phyloP scores from a whole-genome alignment of 805 yeast species.

The Myxozyma lipomycoides region DNA sequence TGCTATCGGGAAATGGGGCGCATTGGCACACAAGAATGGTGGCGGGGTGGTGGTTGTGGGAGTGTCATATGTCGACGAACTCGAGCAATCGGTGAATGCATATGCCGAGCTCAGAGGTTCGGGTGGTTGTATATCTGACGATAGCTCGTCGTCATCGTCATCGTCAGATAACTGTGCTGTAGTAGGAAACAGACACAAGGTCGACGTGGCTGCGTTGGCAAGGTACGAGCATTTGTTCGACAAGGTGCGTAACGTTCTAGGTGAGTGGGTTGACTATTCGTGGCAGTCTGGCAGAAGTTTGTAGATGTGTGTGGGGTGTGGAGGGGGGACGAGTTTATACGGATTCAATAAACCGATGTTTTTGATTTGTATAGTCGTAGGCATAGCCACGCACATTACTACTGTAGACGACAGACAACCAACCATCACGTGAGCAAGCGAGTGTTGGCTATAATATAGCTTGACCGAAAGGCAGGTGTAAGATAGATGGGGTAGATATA shows the following conservation, averaged over 20 bases:
- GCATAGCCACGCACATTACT: too few relatives aligned
- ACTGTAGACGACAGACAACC: too few relatives aligned
- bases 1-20: constrained; percentile 58
- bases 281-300: neutral
- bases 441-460: too few relatives aligned
- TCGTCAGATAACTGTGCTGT: neutral
- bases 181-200: neutral
- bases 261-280: neutral
- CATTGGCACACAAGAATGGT: neutral
- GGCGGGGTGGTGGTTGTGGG: constrained; percentile 1
- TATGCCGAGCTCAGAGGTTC: neutral
- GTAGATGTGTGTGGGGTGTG: too few relatives aligned
- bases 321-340: too few relatives aligned
- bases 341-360: too few relatives aligned
- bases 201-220: neutral
- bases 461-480: too few relatives aligned
- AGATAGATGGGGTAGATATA: too few relatives aligned
- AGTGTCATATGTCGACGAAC: neutral
- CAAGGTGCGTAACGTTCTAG: neutral
- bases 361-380: too few relatives aligned
- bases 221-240: neutral
- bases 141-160: neutral
- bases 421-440: too few relatives aligned
- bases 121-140: too few relatives aligned
- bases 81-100: neutral